Conservation (phyloP, 139 green algal species). For the Picochlorum sp. region DNA sequence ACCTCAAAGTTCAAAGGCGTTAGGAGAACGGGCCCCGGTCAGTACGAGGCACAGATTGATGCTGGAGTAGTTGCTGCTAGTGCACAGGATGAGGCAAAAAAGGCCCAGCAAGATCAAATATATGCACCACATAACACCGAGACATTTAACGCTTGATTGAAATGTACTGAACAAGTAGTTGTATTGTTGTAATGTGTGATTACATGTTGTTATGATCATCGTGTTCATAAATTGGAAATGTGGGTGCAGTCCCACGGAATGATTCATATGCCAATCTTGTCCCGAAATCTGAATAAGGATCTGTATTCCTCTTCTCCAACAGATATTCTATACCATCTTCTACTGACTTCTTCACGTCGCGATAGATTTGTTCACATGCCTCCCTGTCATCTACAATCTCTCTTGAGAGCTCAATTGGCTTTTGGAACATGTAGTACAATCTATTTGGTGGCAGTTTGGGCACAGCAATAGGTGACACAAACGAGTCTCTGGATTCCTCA, state of each 20-base stretch:
- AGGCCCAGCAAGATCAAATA: too few relatives aligned
- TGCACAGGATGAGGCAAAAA: background rate
- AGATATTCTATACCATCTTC: slow-evolving; percentile 64
- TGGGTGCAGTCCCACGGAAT: slow-evolving; percentile 60
- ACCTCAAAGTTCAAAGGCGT: slow-evolving; percentile 24
- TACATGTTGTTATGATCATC: background rate
- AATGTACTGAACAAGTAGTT: background rate
- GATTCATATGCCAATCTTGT: slow-evolving; percentile 68
- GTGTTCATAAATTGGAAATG: slow-evolving; percentile 43
- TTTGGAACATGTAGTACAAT: slow-evolving; percentile 87
- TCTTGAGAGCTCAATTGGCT: slow-evolving; percentile 49
- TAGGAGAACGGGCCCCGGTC: slow-evolving; percentile 1
- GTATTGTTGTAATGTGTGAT: slow-evolving; percentile 2
- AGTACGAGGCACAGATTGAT: slow-evolving; percentile 16
- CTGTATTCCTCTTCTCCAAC: slow-evolving; percentile 45
- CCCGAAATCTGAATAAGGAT: slow-evolving; percentile 74
- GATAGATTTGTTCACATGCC: slow-evolving; percentile 51
- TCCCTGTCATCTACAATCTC: slow-evolving; percentile 36
- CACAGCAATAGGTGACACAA: slow-evolving; percentile 51
- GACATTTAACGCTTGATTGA: slow-evolving; percentile 2
- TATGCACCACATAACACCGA: slow-evolving; percentile 1
- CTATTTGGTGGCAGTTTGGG: slow-evolving; percentile 42
- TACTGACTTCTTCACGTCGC: slow-evolving; percentile 44
- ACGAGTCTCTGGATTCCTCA: slow-evolving; percentile 29
- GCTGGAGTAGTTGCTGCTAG: background rate